Evolutionary conservation across 1,139 yeast species (phyloP).

Genomic region (Candida gigantensis): DNA sequence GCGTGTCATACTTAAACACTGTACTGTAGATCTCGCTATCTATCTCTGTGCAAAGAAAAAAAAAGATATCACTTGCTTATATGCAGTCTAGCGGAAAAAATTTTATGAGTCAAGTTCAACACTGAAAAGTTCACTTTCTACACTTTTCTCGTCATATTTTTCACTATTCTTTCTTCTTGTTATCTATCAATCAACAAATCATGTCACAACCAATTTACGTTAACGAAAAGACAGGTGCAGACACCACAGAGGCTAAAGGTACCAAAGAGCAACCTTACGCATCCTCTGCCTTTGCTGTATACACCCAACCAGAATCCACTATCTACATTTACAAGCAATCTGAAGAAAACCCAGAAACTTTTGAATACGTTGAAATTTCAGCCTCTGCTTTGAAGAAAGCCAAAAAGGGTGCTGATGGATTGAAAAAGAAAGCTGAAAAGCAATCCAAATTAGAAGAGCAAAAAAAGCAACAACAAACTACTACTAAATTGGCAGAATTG

Average conservation of each 20-base stretch:
- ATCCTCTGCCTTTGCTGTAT: constrained; percentile 83
- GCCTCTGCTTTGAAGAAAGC: constrained; percentile 96
- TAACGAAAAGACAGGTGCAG: constrained; percentile 71
- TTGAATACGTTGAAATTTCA: constrained; percentile 72
- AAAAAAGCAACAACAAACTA: constrained; percentile 59
- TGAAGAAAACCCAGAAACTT: constrained; percentile 48
- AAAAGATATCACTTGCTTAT: no score
- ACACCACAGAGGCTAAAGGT: constrained; percentile 58
- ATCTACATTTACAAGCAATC: constrained; percentile 65
- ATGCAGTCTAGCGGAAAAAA: neutral
- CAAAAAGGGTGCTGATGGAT: constrained; percentile 90
- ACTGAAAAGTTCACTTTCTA: no score
- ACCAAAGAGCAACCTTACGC: constrained; percentile 69
- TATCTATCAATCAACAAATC: constrained; percentile 1
- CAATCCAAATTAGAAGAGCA: constrained; percentile 66
- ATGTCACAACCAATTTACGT: constrained; percentile 53
- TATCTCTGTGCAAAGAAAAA: no score
- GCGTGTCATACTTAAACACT: no score
- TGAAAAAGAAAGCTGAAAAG: constrained; percentile 87
- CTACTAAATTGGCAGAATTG: constrained; percentile 74
- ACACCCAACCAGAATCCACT: constrained; percentile 56
- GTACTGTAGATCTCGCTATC: no score
- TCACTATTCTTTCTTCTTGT: no score
- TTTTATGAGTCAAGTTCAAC: constrained; percentile 7
- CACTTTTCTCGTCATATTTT: no score